Conservation (phyloP, 495 filamentous ascomycete species). For the Annulohypoxylon bovei region DNA sequence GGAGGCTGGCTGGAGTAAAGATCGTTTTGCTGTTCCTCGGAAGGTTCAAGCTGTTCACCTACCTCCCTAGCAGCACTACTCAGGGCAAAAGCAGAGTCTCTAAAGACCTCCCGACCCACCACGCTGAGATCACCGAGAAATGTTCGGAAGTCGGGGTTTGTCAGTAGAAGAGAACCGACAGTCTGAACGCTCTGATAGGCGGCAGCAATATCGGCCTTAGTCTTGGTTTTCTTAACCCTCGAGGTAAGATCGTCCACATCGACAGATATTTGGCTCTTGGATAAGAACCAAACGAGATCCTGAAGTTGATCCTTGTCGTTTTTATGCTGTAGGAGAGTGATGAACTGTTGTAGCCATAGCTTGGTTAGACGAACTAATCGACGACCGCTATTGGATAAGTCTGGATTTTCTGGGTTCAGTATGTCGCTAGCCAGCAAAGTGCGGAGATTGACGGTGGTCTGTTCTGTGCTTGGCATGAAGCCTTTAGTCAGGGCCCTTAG, state of each 20-base stretch:
- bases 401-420: constrained; percentile 77
- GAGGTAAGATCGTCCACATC: constrained; percentile 73
- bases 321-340: constrained; percentile 81
- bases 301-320: constrained; percentile 88
- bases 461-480: constrained; percentile 92
- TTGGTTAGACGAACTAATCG: constrained; percentile 76
- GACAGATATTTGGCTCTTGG: constrained; percentile 73
- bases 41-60: constrained; percentile 75
- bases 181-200: constrained; percentile 87
- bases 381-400: constrained; percentile 80
- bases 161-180: constrained; percentile 82
- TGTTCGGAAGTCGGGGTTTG: constrained; percentile 88
- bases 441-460: constrained; percentile 81
- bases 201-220: constrained; percentile 80
- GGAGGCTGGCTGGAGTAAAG: constrained; percentile 61
- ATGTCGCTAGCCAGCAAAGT: constrained; percentile 80
- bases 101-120: constrained; percentile 85
- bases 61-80: constrained; percentile 77
- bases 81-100: constrained; percentile 82
- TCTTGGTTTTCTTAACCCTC: constrained; percentile 70
- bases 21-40: constrained; percentile 60
- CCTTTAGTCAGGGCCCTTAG: constrained; percentile 81
- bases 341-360: constrained; percentile 76
- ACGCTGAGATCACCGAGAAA: constrained; percentile 85
- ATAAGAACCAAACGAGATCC: constrained; percentile 87